Evolutionary conservation across 2,329 filamentous ascomycete genomes (phyloP).

Genomic region (Phoma sp.): DNA sequence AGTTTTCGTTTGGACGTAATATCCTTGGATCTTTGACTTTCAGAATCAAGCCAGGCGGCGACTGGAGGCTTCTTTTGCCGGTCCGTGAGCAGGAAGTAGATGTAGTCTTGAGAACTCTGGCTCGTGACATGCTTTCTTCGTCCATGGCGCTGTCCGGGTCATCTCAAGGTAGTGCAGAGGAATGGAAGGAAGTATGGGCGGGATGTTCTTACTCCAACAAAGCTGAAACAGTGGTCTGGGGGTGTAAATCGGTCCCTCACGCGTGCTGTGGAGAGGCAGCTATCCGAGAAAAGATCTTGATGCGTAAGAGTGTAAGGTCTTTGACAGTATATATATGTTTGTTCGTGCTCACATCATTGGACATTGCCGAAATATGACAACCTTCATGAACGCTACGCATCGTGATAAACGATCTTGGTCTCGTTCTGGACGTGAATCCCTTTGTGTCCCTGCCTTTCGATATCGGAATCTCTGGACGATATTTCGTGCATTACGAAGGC

Average conservation of each 20-base stretch:
- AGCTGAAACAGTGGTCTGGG: neutral
- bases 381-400: neutral
- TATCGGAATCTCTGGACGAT: slow-evolving; percentile 1
- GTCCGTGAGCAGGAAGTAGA: neutral
- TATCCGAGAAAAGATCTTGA: neutral
- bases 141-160: neutral
- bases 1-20: neutral
- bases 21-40: neutral
- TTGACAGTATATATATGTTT: neutral
- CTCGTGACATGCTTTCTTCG: neutral
- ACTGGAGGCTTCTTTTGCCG: neutral
- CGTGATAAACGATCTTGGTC: slow-evolving; percentile 16
- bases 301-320: neutral
- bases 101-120: neutral
- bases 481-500: slow-evolving; percentile 14
- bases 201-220: neutral
- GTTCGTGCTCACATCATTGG: neutral
- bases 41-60: neutral
- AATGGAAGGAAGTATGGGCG: neutral
- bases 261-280: neutral
- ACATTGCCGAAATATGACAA: neutral
- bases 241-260: neutral
- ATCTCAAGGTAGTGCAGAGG: neutral
- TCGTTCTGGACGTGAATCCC: slow-evolving; percentile 17
- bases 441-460: neutral